Base-by-base conservation (phyloP, 2,329 filamentous ascomycete species). In the Fusarium acutatum region DNA sequence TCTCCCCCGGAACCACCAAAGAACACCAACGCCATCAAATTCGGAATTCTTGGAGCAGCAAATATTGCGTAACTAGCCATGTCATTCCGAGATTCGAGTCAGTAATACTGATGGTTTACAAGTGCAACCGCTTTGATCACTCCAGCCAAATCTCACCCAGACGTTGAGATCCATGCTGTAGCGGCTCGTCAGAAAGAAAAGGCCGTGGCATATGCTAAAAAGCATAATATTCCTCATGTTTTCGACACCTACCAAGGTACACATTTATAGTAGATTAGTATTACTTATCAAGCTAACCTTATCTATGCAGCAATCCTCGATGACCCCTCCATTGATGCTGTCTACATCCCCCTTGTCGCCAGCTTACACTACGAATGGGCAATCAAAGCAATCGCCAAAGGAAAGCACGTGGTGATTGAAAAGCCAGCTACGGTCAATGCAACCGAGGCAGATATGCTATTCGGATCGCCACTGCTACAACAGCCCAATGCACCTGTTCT, bases 21-120 rank as follows among this genome's bases (percentile, higher is more conserved):
- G 54, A 46, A 34, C 10, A 5, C 18, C 3, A 30, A 60, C 18
- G 18, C 41, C 4, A 22, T 63, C 2, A 63, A 49, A 13, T 60
- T 63, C 20, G 60, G 54, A 6, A 63, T 63, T 10, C 60, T 63
- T 41, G 60, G 60, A 3, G 54, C 53, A 13, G 60, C 60, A 11
- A 63, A 63, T 6, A 49, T 63, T 28, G 28, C 24, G 60, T 43
- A 20, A 30, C 12, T 60, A 22, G 4, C 14, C 4, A 17, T 26
- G 4, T 3, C 3, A 34, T 9, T 17, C 5, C 2, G 5, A 22
- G 9, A 24, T 18, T 24, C 2, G 1, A 14, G 15, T 5, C 12
- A 22, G 2, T n/a, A 7, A 20, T 52, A 20, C 38, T 61, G 17
- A 57, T 0, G 8, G 3, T 17, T 12, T 22, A 9, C 1, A 7